These are phyloP conservation scores for Phytophthora cryptogea DNA, from an alignment of 352 stramenopile genomes.

Conservation along the genomic window DNA sequence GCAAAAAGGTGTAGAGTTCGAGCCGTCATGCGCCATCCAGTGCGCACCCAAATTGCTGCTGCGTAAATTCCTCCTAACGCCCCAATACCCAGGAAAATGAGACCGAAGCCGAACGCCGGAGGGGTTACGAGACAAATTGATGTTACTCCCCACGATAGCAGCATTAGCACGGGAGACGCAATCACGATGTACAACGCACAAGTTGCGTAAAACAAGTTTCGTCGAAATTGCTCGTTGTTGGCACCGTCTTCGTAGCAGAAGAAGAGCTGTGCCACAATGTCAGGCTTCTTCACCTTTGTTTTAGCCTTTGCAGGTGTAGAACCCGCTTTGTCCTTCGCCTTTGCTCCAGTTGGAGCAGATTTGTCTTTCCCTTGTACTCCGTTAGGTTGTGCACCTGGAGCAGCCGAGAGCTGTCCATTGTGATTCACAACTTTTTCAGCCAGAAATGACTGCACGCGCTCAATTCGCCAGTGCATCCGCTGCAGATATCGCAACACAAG, in stretches of 20 bases:
- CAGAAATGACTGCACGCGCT: constrained; percentile 79
- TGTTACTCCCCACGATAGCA: constrained; percentile 78
- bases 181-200: constrained; percentile 61
- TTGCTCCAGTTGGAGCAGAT: not conserved
- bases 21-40: constrained; percentile 85
- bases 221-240: constrained; percentile 69
- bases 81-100: constrained; percentile 77
- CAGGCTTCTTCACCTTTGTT: constrained; percentile 32
- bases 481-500: constrained; percentile 65
- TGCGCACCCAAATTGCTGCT: constrained; percentile 59
- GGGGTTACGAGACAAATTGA: constrained; percentile 72
- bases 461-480: constrained; percentile 82
- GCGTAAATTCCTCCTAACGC: constrained; percentile 50
- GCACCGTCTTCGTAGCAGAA: constrained; percentile 74
- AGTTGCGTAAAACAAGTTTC: constrained; percentile 79
- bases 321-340: constrained; percentile 27
- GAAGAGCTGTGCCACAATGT: constrained; percentile 80
- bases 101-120: constrained; percentile 73
- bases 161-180: constrained; percentile 54
- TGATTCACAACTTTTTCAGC: constrained; percentile 55
- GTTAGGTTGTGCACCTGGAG: constrained; percentile 2
- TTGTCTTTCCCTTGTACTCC: constrained; percentile 17
- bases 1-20: constrained; percentile 56
- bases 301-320: not conserved
- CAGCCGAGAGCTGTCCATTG: constrained; percentile 19